Percentiles rank a stretch among this genome's conserved stretches.
Conservation (phyloP, 768 basidiomycete genomes). For the Pleurotus ostreatus region DNA sequence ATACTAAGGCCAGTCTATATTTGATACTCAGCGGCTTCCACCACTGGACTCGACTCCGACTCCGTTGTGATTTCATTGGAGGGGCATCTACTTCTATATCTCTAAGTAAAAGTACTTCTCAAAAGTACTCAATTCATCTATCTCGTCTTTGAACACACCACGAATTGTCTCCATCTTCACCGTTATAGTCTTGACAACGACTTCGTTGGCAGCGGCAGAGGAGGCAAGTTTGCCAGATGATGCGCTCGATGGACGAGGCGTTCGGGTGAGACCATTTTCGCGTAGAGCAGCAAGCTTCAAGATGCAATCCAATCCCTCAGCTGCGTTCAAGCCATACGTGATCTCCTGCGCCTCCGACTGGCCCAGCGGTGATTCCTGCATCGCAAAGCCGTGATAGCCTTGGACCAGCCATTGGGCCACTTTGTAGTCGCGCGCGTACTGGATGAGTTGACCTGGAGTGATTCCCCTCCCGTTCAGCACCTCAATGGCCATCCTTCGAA, state of each 20-base stretch:
- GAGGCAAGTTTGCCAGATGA: too few relatives aligned
- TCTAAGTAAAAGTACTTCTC: not conserved
- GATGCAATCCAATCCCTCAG: not conserved
- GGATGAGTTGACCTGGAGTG: not conserved
- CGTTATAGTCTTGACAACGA: too few relatives aligned
- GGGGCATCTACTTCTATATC: too few relatives aligned
- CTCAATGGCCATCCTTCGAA: constrained; percentile 2
- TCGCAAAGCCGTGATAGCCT: not conserved
- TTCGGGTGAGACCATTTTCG: not conserved
- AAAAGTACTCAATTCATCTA: not conserved
- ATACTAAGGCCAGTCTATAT: too few relatives aligned
- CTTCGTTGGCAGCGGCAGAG: too few relatives aligned
- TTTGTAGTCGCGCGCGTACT: not conserved
- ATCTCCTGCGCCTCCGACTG: not conserved
- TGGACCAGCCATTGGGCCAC: not conserved
- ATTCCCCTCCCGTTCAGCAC: not conserved
- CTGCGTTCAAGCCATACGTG: not conserved
- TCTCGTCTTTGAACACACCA: not conserved
- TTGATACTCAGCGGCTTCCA: too few relatives aligned
- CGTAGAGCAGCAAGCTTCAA: not conserved
- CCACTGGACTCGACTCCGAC: too few relatives aligned
- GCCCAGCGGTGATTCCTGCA: not conserved
- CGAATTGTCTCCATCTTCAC: not conserved
- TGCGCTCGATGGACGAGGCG: too few relatives aligned
- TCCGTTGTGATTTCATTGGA: too few relatives aligned